Conservation (phyloP, 495 filamentous ascomycete genomes). For the Penicillium soppii region DNA sequence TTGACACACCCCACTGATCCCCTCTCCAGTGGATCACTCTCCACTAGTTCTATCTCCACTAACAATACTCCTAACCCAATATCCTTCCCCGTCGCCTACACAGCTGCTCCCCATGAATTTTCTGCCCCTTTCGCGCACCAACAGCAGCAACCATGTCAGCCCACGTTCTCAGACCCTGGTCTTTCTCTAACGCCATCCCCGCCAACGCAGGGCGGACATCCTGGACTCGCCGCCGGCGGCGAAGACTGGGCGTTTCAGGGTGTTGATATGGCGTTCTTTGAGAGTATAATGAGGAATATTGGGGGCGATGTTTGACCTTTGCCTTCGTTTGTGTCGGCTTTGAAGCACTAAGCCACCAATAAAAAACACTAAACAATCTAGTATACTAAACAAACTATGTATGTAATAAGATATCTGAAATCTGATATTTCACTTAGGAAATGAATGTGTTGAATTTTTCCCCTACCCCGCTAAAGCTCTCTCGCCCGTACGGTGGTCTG, state of each 20-base stretch:
- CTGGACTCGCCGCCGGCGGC: constrained; percentile 11
- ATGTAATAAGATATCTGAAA: neutral
- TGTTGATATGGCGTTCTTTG: constrained; percentile 28
- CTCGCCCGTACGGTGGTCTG: neutral
- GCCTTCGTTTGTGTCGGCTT: neutral
- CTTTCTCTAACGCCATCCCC: neutral
- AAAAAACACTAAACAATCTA: neutral
- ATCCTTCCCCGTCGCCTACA: neutral
- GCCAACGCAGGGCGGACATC: constrained; percentile 1
- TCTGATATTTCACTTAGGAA: neutral
- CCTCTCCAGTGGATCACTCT: no score
- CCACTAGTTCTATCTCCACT: neutral
- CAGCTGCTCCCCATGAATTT: neutral
- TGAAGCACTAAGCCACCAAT: neutral
- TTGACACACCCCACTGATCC: neutral
- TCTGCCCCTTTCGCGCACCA: neutral
- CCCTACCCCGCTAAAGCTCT: neutral
- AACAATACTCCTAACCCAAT: neutral
- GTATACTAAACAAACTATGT: neutral
- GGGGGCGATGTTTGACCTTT: neutral
- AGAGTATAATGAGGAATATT: constrained; percentile 15
- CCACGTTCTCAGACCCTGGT: neutral
- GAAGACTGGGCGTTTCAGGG: constrained; percentile 30
- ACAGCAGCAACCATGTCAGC: neutral
- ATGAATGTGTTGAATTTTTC: neutral